Conservation (phyloP, 352 stramenopile genomes). For the Phytophthora pinifolia region DNA sequence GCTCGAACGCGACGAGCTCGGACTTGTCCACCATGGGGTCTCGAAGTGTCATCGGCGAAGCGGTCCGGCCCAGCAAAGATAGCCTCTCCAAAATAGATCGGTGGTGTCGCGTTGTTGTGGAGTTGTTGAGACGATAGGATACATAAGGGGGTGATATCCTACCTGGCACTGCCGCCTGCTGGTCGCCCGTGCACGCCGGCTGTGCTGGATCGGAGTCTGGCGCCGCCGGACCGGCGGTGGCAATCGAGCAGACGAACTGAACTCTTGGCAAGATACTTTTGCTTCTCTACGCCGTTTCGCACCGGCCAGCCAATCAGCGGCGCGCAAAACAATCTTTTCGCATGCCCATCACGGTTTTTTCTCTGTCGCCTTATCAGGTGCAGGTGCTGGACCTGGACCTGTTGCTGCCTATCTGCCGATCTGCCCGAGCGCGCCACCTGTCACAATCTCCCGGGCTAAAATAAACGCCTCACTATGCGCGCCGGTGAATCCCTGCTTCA, state of each 20-base stretch:
- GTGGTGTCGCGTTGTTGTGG: constrained; percentile 6
- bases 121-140: neutral
- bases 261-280: constrained; percentile 37
- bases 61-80: neutral
- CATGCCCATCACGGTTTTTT: constrained; percentile 19
- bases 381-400: constrained; percentile 9
- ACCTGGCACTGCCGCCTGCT: neutral
- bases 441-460: constrained; percentile 13
- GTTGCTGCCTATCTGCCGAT: constrained; percentile 12
- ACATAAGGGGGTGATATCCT: constrained; percentile 3
- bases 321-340: constrained; percentile 15
- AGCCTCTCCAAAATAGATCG: constrained; percentile 6
- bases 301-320: constrained; percentile 16
- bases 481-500: constrained; percentile 15
- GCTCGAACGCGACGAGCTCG: constrained; percentile 59
- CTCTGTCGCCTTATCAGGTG: constrained; percentile 32
- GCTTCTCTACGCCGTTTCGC: constrained; percentile 25
- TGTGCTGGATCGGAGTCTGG: neutral
- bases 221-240: too few relatives aligned
- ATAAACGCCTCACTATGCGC: constrained; percentile 13
- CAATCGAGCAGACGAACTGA: constrained; percentile 18
- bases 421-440: constrained; percentile 17
- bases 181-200: neutral
- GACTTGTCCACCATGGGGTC: constrained; percentile 42
- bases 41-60: neutral